Percentiles rank a stretch among this genome's conserved stretches.
Conservation (phyloP, 495 filamentous ascomycete species). For the Tuber indicum region DNA sequence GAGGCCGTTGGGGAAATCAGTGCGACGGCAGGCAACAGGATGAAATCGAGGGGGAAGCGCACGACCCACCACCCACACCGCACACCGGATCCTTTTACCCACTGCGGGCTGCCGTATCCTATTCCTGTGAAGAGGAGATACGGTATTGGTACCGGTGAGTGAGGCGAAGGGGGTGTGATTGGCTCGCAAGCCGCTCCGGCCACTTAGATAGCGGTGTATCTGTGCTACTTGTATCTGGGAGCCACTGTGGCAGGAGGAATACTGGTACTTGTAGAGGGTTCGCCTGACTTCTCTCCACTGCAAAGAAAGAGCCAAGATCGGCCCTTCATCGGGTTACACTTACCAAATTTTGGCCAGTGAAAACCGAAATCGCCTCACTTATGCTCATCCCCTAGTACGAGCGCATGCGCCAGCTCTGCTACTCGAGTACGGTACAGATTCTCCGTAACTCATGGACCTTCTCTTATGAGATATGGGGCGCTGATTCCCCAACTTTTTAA, state of each 20-base stretch:
- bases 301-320: too few relatives aligned
- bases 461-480: background rate
- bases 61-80: conserved; percentile 15
- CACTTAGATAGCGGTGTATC: too few relatives aligned
- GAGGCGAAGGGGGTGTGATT: too few relatives aligned
- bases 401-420: background rate
- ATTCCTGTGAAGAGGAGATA: background rate
- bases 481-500: background rate
- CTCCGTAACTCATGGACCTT: background rate
- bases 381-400: background rate
- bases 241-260: too few relatives aligned
- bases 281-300: too few relatives aligned
- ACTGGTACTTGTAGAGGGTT: too few relatives aligned
- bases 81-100: conserved; percentile 1
- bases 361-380: too few relatives aligned
- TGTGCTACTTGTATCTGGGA: too few relatives aligned
- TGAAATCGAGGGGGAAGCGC: conserved; percentile 16
- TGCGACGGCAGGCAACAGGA: conserved; percentile 12
- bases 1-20: conserved; percentile 16
- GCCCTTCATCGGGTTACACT: too few relatives aligned
- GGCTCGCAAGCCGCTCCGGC: too few relatives aligned
- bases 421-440: background rate
- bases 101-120: conserved; percentile 20
- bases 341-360: too few relatives aligned
- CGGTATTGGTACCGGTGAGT: too few relatives aligned